A percentile compares a stretch with the other conserved stretches of the same genome.
Conservation (phyloP, 2,329 filamentous ascomycete genomes). For the Aspergillus quadricinctus region DNA sequence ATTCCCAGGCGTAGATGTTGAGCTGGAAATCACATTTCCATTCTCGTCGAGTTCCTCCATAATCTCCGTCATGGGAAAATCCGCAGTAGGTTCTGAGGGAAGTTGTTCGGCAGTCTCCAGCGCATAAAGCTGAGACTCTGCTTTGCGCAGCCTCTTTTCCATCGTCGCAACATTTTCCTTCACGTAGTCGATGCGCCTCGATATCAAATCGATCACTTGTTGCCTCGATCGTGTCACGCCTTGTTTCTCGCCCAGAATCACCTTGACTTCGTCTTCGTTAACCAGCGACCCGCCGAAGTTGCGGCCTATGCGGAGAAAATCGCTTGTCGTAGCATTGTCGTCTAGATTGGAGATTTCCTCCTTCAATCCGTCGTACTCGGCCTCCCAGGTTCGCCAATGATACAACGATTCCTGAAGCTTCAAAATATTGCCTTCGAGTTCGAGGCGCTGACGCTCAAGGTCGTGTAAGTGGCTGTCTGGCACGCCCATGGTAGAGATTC, state of each 20-base stretch:
- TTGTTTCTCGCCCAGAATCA: constrained; percentile 47
- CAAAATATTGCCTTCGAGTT: constrained; percentile 70
- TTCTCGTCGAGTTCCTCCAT: constrained; percentile 88
- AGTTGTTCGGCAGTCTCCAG: constrained; percentile 58
- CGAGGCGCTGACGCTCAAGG: constrained; percentile 69
- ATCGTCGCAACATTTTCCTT: constrained; percentile 72
- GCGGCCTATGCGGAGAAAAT: constrained; percentile 48
- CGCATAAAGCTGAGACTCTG: constrained; percentile 63
- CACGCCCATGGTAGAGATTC: constrained; percentile 25
- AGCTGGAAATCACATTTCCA: constrained; percentile 72
- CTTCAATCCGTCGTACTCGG: constrained; percentile 84
- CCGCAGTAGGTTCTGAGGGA: constrained; percentile 60
- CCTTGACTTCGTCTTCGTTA: constrained; percentile 51
- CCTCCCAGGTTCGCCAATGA: constrained; percentile 87
- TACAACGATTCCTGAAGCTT: constrained; percentile 71
- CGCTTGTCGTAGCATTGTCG: constrained; percentile 46
- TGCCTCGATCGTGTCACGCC: constrained; percentile 48
- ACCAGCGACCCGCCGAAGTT: constrained; percentile 45
- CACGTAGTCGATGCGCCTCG: constrained; percentile 83
- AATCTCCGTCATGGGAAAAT: constrained; percentile 79
- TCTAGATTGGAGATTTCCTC: constrained; percentile 66
- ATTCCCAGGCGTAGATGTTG: constrained; percentile 63
- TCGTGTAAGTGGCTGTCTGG: constrained; percentile 55
- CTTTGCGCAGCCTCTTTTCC: constrained; percentile 65
- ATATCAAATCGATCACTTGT: constrained; percentile 65